Conservation (phyloP, 441 rosid species). For the Arabidopsis lyrata region DNA sequence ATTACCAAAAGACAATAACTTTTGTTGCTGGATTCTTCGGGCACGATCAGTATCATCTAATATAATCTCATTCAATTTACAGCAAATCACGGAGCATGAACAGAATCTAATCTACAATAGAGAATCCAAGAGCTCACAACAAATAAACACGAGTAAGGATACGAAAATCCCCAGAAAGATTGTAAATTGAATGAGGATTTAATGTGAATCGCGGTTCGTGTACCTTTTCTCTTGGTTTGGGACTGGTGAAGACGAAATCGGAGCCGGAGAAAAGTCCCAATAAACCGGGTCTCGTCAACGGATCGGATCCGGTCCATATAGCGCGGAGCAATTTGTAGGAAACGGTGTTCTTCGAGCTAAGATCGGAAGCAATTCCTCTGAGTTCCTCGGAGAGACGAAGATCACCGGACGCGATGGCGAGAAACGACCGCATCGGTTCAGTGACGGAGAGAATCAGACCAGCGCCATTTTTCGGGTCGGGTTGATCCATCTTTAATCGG, state of each 20-base stretch:
- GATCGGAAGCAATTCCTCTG: conserved; percentile 59
- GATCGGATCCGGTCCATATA: conserved; percentile 62
- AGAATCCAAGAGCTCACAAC: neutral
- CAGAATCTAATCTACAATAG: neutral
- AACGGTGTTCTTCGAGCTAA: conserved; percentile 48
- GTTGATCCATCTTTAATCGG: conserved; percentile 50
- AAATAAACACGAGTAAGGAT: neutral
- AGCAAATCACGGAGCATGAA: neutral
- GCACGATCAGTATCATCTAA: neutral
- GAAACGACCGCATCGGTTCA: conserved; percentile 63
- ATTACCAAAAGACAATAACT: neutral
- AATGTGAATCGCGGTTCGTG: neutral
- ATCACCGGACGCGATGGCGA: conserved; percentile 60
- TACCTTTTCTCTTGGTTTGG: conserved; percentile 89
- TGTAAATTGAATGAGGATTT: neutral
- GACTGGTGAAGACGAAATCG: conserved; percentile 63
- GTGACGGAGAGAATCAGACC: conserved; percentile 62
- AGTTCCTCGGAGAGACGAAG: conserved; percentile 54
- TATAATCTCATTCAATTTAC: neutral
- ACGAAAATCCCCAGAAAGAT: neutral
- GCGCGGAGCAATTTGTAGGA: conserved; percentile 70
- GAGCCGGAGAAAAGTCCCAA: conserved; percentile 62
- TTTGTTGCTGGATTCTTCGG: neutral
- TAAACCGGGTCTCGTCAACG: conserved; percentile 59
- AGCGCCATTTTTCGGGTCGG: conserved; percentile 39